Percentiles rank a stretch among this genome's conserved stretches.
Conservation (phyloP, 768 basidiomycete genomes). For the Austroboletus eburneus region DNA sequence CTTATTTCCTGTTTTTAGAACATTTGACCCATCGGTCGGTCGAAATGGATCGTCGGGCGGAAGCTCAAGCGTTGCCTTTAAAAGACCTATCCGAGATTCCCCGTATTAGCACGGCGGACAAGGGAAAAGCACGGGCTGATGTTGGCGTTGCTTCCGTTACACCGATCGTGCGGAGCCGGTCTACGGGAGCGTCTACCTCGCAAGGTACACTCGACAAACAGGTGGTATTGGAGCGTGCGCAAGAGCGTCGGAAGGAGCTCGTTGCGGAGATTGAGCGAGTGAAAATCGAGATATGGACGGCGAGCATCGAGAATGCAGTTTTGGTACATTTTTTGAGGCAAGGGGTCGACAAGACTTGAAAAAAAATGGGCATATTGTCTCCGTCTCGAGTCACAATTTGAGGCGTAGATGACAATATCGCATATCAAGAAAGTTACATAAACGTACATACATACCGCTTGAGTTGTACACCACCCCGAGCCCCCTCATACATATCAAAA, state of each 20-base stretch:
- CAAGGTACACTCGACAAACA: slow-evolving; percentile 29
- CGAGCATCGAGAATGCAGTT: slow-evolving; percentile 65
- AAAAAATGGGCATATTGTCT: no score
- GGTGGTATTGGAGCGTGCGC: slow-evolving; percentile 49
- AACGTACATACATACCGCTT: slow-evolving; percentile 21
- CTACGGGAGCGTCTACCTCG: background rate
- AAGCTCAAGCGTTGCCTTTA: background rate
- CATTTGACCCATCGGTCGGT: background rate
- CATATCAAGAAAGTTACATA: slow-evolving; percentile 18
- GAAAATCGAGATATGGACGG: slow-evolving; percentile 71
- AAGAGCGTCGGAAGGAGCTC: slow-evolving; percentile 49
- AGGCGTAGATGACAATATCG: background rate
- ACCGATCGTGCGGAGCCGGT: background rate
- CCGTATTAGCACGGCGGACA: slow-evolving; percentile 1
- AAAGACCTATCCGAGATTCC: background rate
- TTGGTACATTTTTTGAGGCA: slow-evolving; percentile 46
- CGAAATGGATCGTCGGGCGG: slow-evolving; percentile 1
- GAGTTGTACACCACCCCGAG: background rate
- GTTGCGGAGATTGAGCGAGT: slow-evolving; percentile 52
- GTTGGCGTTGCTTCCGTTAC: background rate
- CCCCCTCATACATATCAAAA: slow-evolving; percentile 10
- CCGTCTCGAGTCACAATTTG: no score
- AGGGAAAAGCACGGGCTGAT: slow-evolving; percentile 17
- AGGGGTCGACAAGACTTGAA: slow-evolving; percentile 1
- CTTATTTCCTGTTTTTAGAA: slow-evolving; percentile 8